Evolutionary conservation across 345 rosid species (phyloP).

Genomic region (Eucalyptus curtisii): DNA sequence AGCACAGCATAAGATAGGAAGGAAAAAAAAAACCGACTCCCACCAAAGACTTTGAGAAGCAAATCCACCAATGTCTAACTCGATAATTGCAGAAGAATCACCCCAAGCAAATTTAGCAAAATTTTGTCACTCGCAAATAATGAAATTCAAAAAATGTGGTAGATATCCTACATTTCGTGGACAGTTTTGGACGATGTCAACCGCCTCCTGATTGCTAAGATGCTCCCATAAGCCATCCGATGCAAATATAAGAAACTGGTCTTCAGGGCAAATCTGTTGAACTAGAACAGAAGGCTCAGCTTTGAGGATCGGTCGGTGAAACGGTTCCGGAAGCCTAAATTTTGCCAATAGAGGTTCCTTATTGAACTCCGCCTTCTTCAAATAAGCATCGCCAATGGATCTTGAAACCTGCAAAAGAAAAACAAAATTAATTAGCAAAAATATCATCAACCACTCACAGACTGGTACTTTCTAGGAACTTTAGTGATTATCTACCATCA

Average conservation of each 20-base stretch:
- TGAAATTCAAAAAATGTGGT: not conserved
- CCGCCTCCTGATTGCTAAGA: conserved; percentile 88
- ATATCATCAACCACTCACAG: not conserved
- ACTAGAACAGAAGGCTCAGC: conserved; percentile 81
- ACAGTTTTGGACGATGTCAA: conserved; percentile 66
- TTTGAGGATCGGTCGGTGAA: conserved; percentile 66
- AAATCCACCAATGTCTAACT: not conserved
- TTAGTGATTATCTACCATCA: not conserved
- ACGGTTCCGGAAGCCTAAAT: conserved; percentile 67
- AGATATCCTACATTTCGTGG: conserved; percentile 64
- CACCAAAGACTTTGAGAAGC: not conserved
- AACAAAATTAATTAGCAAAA: not conserved
- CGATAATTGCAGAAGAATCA: not conserved
- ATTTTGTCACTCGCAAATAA: not conserved
- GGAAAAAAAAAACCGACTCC: not conserved
- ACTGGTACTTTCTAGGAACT: not conserved
- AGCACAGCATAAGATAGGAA: not conserved
- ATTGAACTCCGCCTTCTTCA: conserved; percentile 82
- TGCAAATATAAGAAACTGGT: conserved; percentile 91
- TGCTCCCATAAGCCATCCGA: conserved; percentile 99
- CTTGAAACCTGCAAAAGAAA: conserved; percentile 59
- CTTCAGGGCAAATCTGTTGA: conserved; percentile 61
- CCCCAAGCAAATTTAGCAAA: not conserved
- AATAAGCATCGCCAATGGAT: conserved; percentile 93
- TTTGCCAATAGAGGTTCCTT: conserved; percentile 71